Evolutionary conservation across 2,329 filamentous ascomycete species (phyloP), one percentile per base, ranked within the genome.

Genomic region (Parafenestella ontariensis): DNA sequence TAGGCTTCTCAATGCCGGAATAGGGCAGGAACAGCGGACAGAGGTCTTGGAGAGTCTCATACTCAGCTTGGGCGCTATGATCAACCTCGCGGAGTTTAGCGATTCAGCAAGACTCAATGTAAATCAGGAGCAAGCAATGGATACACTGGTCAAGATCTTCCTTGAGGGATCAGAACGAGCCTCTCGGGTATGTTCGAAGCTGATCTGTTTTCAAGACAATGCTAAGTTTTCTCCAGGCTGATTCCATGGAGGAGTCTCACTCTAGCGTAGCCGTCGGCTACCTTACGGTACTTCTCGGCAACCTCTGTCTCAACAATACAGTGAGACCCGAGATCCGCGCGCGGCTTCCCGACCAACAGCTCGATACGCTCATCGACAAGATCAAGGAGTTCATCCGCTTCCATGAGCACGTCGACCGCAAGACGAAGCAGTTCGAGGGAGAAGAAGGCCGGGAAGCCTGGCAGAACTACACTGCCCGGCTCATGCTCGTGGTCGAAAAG

Each of bases 201-300:
- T 5, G 26, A 13, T 11, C 8, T 15, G 23, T 15, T 44, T 33
- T 29, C n/a, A 24, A 42, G 15, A 28, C 17, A 40, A 43, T n/a
- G 39, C 61, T 69, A 52, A 72, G 13, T 57, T 6, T 42, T 9
- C 7, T 17, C 13, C 49, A 84, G 81, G 83, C 82, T 50, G 74
- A 81, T 58, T 83, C 82, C 5, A 77, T 84, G 53, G 76, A 91
- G 68, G 91, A 93, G 70, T 88, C 88, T 23, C 87, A 90, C 55
- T 83, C 89, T 46, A 92, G 93, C 63, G 92, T 98, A 24, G 88
- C 90, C 1, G 87, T 94, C 72, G 93, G 92, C 15, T 97, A 96
- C 72, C 81, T 97, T 21, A 88, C 92, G 0, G 88, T 97, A 13
- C 81, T 96, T 5, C 82, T 98, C 2, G 91, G 92, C 17, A 95